These are phyloP conservation scores for Holtermannia corniformis DNA, from an alignment of 768 basidiomycete genomes.

Conservation along the genomic window DNA sequence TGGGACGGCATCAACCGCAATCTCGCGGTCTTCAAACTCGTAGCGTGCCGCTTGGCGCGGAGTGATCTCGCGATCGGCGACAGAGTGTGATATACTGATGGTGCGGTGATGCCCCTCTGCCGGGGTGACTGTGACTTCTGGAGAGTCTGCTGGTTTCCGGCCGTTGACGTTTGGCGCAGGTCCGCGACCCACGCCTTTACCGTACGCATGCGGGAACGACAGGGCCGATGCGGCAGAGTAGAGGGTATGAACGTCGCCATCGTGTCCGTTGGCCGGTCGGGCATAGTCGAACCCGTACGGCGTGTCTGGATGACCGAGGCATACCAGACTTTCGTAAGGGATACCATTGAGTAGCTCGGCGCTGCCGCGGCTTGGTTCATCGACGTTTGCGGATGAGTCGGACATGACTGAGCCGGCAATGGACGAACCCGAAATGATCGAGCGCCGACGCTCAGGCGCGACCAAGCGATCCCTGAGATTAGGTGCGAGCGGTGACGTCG, in stretches of 20 bases:
- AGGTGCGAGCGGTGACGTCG: constrained; percentile 14
- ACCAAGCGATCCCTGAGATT: constrained; percentile 16
- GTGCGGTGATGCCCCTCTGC: not conserved
- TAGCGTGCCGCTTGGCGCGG: constrained; percentile 27
- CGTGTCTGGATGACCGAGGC: constrained; percentile 38
- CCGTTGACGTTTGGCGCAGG: no score
- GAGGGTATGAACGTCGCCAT: constrained; percentile 67
- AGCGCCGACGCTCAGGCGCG: constrained; percentile 7
- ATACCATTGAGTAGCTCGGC: constrained; percentile 47
- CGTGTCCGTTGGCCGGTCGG: no score
- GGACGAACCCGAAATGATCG: constrained; percentile 26
- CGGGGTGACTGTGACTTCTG: not conserved
- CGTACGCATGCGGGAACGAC: constrained; percentile 48
- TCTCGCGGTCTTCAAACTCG: constrained; percentile 52
- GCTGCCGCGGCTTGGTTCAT: constrained; percentile 40
- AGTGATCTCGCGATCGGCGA: not conserved
- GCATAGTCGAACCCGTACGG: constrained; percentile 33
- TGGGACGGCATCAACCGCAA: constrained; percentile 62
- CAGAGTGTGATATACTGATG: not conserved
- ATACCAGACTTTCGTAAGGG: constrained; percentile 48
- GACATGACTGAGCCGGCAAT: constrained; percentile 30
- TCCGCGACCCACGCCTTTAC: no score
- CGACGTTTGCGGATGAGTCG: constrained; percentile 16
- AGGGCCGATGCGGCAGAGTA: constrained; percentile 77
- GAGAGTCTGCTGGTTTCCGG: not conserved